phyloP scores from a whole-genome alignment of 495 filamentous ascomycete genomes.

The Hyaloscypha variabilis region DNA sequence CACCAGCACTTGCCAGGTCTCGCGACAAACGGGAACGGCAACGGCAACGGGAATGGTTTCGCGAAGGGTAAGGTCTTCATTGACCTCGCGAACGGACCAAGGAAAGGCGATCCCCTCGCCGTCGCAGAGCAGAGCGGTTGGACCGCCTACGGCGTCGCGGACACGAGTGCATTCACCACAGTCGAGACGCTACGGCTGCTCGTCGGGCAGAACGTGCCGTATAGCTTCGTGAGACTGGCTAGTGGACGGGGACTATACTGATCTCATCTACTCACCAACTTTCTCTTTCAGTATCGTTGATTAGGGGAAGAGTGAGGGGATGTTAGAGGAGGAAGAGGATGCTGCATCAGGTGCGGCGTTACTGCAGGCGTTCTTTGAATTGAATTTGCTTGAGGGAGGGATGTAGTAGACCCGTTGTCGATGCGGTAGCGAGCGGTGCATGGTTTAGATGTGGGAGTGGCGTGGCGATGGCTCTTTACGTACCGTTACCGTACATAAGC shows the following conservation, averaged over 20 bases:
- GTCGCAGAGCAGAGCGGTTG: constrained; percentile 73
- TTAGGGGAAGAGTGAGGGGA: no score
- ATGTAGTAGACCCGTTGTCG: no score
- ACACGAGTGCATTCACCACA: constrained; percentile 80
- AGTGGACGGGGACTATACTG: constrained; percentile 71
- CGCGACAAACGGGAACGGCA: not conserved
- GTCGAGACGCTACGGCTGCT: constrained; percentile 77
- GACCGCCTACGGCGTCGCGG: constrained; percentile 76
- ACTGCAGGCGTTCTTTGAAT: no score
- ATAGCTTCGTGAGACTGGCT: constrained; percentile 81
- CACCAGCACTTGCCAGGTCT: not conserved
- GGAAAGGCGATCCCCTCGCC: constrained; percentile 67
- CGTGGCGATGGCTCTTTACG: no score
- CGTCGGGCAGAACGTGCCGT: constrained; percentile 83
- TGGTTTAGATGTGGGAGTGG: no score
- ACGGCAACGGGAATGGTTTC: not conserved
- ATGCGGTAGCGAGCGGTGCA: no score
- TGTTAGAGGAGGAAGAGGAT: no score
- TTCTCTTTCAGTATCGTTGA: no score
- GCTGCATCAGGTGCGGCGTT: no score
- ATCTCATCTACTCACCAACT: not conserved
- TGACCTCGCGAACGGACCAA: constrained; percentile 71
- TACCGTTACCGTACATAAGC: no score
- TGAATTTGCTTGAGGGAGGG: no score
- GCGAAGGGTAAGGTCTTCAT: constrained; percentile 72